A percentile compares a stretch with the other conserved stretches of the same genome.
Conservation (phyloP, 75 land plant genomes). For the Ceratopteris richardii region DNA sequence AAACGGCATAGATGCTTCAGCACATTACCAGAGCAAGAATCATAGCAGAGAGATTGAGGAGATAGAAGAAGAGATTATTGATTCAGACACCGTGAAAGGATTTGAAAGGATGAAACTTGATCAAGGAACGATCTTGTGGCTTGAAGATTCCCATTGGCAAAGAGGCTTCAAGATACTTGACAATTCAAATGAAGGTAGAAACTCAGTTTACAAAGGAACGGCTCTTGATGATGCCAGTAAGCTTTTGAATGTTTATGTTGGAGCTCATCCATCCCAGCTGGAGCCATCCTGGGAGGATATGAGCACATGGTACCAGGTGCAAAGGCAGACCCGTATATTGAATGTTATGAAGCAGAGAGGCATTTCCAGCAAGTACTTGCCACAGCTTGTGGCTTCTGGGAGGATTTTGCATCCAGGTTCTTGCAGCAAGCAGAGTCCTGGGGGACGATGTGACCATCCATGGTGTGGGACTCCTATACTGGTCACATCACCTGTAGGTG, state of each 20-base stretch:
- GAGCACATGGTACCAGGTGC: conserved; percentile 82
- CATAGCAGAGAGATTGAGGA: conserved; percentile 17
- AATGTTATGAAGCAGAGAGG: conserved; percentile 64
- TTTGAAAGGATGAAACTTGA: conserved; percentile 41
- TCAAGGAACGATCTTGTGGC: conserved; percentile 45
- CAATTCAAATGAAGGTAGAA: conserved; percentile 24
- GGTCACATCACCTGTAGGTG: conserved; percentile 66
- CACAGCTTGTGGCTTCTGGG: conserved; percentile 76
- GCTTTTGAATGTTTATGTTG: conserved; percentile 51
- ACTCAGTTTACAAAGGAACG: conserved; percentile 42
- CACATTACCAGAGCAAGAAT: conserved; percentile 2
- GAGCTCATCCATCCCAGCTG: conserved; percentile 68
- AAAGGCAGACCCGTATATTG: conserved; percentile 74
- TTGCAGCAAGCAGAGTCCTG: conserved; percentile 54
- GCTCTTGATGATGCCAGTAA: conserved; percentile 40
- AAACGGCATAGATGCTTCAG: conserved; percentile 29
- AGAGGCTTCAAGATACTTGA: conserved; percentile 57
- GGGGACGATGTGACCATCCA: conserved; percentile 72
- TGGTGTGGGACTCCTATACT: conserved; percentile 82
- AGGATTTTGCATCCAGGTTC: conserved; percentile 79
- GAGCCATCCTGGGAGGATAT: conserved; percentile 86
- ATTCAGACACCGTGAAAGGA: conserved; percentile 7
- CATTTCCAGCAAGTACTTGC: conserved; percentile 57
- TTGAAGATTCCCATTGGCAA: conserved; percentile 59
- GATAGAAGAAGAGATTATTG: conserved; percentile 33